A percentile compares a stretch with the other conserved stretches of the same genome.
Evolutionary conservation across 306 rosid genomes (phyloP).

Genomic region (Cicer arietinum): DNA sequence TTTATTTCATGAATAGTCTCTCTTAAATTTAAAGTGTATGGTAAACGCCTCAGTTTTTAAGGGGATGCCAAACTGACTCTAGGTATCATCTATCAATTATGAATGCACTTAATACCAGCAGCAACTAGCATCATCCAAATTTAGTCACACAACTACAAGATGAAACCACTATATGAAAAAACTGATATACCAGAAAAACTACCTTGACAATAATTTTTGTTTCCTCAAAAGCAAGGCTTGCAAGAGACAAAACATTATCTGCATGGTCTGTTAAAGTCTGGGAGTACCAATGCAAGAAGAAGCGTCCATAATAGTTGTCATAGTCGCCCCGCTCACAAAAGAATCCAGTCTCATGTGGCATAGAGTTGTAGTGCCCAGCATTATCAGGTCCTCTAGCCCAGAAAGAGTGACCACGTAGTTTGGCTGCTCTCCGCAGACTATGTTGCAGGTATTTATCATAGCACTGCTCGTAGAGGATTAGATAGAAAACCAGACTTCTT

Average conservation of each 20-base stretch:
- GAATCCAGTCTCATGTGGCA: conserved; percentile 95
- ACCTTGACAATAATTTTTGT: conserved; percentile 84
- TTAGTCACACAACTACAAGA: conserved; percentile 34
- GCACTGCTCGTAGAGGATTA: conserved; percentile 64
- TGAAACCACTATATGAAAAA: conserved; percentile 28
- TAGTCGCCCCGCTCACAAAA: conserved; percentile 97
- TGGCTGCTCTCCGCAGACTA: conserved; percentile 84
- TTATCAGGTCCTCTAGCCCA: conserved; percentile 99
- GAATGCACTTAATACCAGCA: conserved; percentile 17
- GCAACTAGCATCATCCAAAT: conserved; percentile 34
- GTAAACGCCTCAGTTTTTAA: conserved; percentile 24
- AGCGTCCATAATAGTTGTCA: conserved; percentile 97
- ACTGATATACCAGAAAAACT: conserved; percentile 38
- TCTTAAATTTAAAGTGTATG: not conserved
- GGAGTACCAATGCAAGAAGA: conserved; percentile 97
- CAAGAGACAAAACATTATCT: conserved; percentile 93
- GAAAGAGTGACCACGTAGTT: conserved; percentile 85
- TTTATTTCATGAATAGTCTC: conserved; percentile 3
- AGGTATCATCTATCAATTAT: conserved; percentile 28
- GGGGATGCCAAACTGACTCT: conserved; percentile 27
- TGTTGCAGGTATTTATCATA: conserved; percentile 88
- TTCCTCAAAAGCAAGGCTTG: conserved; percentile 93
- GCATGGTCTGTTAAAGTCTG: conserved; percentile 82
- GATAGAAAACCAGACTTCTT: conserved; percentile 38
- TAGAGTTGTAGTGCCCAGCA: conserved; percentile 89